Base-by-base conservation (phyloP, 2,329 filamentous ascomycete genomes). In the Boeremia exigua region DNA sequence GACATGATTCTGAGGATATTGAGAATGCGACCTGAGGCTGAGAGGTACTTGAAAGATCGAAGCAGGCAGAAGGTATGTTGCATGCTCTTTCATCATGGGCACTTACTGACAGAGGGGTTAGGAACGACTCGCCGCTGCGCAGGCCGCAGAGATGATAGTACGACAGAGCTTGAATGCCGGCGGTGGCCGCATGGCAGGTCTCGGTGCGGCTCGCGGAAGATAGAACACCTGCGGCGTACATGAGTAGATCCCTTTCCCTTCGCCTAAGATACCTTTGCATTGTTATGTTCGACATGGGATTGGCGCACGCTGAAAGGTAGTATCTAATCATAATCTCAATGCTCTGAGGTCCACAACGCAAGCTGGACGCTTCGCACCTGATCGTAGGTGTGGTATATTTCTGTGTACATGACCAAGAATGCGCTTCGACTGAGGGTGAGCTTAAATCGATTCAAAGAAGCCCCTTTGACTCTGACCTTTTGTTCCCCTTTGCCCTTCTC, bases 1-100 rank as follows among this genome's bases (percentile, higher is more conserved):
- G 95, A 99, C 73, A 98, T 98, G 90, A 98, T 99, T 63, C 77
- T 99, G 67, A 85, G 95, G 17, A 99, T 99, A 62, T 77, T 99
- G 63, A 85, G 95, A 47, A 99, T 99, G 95, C 83, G 95, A 42
- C 92, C 92, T 2, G 95, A 98, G 78, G 95, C 95, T 3, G 84
- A 88, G 44, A 80, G 85, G 30, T 99, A 99, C 76, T 82, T 99
- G 58, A 91, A 91, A 69, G 94, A 98, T 75, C 83, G 95, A 37
- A 93, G 92, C 72, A 84, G 95, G 61, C 95, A 99, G 74, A 96
- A 96, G 81, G 71, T 73, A 62, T 10, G 64, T 59, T 15, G 19
- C 6, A n/a, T 19, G 4, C 17, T 29, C 10, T 14, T n/a, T 6
- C 9, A 10, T 43, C 3, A 27, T 19, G 10, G 11, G 15, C n/a